A percentile compares a stretch with the other conserved stretches of the same genome.
Conservation (phyloP, 2,329 filamentous ascomycete genomes). For the Arthrocladium fulminans region DNA sequence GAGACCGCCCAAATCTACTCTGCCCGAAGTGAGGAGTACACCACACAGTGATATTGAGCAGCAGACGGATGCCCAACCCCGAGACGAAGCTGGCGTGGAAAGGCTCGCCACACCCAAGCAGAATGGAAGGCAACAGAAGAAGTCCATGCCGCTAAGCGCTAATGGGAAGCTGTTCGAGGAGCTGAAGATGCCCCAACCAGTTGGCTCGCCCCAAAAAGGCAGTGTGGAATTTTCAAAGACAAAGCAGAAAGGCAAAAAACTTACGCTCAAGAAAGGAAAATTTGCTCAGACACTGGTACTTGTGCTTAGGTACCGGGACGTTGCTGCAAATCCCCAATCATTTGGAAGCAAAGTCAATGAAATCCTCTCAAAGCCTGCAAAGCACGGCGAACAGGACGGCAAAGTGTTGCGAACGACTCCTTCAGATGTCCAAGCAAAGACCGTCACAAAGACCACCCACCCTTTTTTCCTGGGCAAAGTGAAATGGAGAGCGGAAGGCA, state of each 20-base stretch:
- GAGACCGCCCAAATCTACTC: constrained; percentile 10
- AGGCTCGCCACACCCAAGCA: constrained; percentile 1
- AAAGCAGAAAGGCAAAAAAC: constrained; percentile 1
- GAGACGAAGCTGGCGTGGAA: neutral
- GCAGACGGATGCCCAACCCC: neutral
- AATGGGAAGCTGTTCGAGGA: constrained; percentile 33
- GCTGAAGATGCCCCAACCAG: constrained; percentile 29
- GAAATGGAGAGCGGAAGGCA: constrained; percentile 22
- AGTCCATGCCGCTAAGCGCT: constrained; percentile 35
- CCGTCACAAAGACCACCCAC: constrained; percentile 45
- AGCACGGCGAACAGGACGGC: neutral
- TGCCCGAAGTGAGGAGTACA: neutral
- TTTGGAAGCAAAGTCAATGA: constrained; percentile 55
- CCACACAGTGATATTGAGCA: neutral
- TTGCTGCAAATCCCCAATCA: constrained; percentile 10
- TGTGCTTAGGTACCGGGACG: constrained; percentile 11
- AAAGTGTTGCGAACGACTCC: constrained; percentile 14
- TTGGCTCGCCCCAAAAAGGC: neutral
- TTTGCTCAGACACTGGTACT: constrained; percentile 16
- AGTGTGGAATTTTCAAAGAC: neutral
- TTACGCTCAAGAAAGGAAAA: constrained; percentile 18
- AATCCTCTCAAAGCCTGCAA: constrained; percentile 40
- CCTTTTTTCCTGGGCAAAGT: constrained; percentile 60
- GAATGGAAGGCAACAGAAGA: constrained; percentile 45
- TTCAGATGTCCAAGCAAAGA: constrained; percentile 26